Percentiles rank a stretch among this genome's conserved stretches.
These are phyloP conservation scores for Metschnikowia santaceciliae DNA, from an alignment of 805 yeast genomes.

Conservation along the genomic window DNA sequence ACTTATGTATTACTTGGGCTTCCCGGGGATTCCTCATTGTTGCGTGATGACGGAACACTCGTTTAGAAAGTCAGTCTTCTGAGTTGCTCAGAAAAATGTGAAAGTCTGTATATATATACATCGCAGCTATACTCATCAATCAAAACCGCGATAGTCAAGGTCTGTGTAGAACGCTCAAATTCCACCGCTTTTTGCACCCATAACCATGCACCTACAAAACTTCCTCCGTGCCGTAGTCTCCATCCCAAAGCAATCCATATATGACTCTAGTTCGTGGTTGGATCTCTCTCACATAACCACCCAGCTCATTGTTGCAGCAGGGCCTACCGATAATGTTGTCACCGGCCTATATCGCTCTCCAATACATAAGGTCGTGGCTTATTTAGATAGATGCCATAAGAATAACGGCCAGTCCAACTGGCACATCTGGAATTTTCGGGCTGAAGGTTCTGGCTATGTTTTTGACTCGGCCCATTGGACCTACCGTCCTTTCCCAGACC, in stretches of 20 bases:
- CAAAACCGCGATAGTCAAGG: neutral
- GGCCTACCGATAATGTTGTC: conserved; percentile 53
- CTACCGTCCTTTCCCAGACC: conserved; percentile 66
- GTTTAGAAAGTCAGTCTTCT: neutral
- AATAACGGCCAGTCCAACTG: conserved; percentile 49
- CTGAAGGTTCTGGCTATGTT: conserved; percentile 43
- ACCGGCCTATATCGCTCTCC: conserved; percentile 50
- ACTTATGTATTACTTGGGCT: neutral
- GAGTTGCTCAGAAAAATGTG: conserved; percentile 1
- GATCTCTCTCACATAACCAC: conserved; percentile 69
- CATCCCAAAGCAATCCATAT: conserved; percentile 21
- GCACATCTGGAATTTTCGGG: conserved; percentile 71
- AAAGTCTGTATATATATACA: conserved; percentile 1
- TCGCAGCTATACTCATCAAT: neutral
- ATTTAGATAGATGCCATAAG: conserved; percentile 44
- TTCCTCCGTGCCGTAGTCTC: conserved; percentile 19
- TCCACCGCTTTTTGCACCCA: conserved; percentile 13
- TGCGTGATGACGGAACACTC: neutral
- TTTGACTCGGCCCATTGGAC: conserved; percentile 12
- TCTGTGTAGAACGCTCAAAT: neutral
- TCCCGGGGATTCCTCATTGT: neutral
- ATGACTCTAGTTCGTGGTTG: conserved; percentile 28
- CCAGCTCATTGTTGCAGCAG: conserved; percentile 67
- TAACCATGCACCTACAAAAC: conserved; percentile 11
- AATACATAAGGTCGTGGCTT: conserved; percentile 32